Conservation (phyloP, 2,329 filamentous ascomycete genomes). For the Thielaviopsis punctulata region DNA sequence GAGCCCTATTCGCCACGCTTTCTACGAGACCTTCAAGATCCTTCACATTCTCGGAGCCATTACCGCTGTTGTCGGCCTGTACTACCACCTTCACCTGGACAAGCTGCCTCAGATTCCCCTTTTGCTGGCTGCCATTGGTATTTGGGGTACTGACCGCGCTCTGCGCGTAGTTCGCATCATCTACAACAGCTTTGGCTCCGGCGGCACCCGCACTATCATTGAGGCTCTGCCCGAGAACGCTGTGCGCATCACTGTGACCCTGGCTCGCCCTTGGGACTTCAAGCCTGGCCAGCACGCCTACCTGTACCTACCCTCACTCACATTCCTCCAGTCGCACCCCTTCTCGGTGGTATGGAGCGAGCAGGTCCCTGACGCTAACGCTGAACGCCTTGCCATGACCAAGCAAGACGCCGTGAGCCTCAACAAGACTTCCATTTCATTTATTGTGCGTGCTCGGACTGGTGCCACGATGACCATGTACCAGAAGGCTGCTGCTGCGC, state of each 20-base stretch:
- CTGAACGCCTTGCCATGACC: slow-evolving; percentile 41
- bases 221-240: slow-evolving; percentile 64
- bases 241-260: slow-evolving; percentile 52
- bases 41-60: slow-evolving; percentile 50
- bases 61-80: slow-evolving; percentile 43
- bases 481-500: slow-evolving; percentile 44
- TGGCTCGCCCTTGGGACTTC: slow-evolving; percentile 64
- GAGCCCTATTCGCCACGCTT: slow-evolving; percentile 57
- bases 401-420: slow-evolving; percentile 40
- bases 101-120: slow-evolving; percentile 38
- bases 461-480: slow-evolving; percentile 57
- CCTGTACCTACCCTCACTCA: slow-evolving; percentile 57
- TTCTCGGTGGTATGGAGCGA: slow-evolving; percentile 69
- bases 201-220: slow-evolving; percentile 50
- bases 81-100: slow-evolving; percentile 45
- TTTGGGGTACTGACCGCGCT: slow-evolving; percentile 50
- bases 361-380: slow-evolving; percentile 34
- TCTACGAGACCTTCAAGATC: slow-evolving; percentile 63
- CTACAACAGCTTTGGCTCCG: slow-evolving; percentile 48
- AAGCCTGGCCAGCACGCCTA: slow-evolving; percentile 63
- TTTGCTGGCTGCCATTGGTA: slow-evolving; percentile 41
- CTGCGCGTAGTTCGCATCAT: slow-evolving; percentile 41
- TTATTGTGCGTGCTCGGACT: slow-evolving; percentile 56
- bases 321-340: slow-evolving; percentile 59
- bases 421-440: slow-evolving; percentile 49